phyloP scores from a whole-genome alignment of 257 asterid species.

The Petunia axillaris region DNA sequence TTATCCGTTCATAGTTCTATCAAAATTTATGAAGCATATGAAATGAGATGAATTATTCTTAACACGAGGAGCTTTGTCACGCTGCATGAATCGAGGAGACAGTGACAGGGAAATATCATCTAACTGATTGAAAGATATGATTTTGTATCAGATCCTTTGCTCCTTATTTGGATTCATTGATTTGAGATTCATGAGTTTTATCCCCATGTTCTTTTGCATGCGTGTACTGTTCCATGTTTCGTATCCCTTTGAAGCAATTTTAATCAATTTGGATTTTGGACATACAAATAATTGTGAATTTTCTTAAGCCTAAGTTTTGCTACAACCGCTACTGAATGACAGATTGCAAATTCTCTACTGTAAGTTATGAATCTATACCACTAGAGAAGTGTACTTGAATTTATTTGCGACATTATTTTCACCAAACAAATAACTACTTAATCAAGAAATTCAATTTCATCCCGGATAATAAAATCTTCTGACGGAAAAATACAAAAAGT shows the following conservation, averaged over 20 bases:
- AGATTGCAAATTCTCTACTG: not conserved
- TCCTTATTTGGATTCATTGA: not conserved
- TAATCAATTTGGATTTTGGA: not conserved
- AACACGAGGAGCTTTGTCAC: not conserved
- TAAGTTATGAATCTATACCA: not conserved
- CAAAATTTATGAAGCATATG: not conserved
- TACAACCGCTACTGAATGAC: not conserved
- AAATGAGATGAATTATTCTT: too few relatives aligned
- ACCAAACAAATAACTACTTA: not conserved
- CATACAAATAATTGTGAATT: not conserved
- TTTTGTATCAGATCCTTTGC: not conserved
- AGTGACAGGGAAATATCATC: not conserved
- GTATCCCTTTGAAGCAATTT: not conserved
- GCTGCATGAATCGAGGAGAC: not conserved
- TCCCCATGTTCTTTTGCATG: not conserved
- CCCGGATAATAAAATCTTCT: not conserved
- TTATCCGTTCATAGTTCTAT: not conserved
- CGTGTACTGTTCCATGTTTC: not conserved
- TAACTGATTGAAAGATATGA: not conserved
- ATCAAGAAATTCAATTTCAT: conserved; percentile 5
- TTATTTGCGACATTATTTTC: not conserved
- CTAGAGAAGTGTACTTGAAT: not conserved
- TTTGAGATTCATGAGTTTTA: not conserved
- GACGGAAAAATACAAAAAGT: not conserved
- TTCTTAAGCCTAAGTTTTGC: not conserved